A percentile compares a stretch with the other conserved stretches of the same genome.
Evolutionary conservation across 2,329 filamentous ascomycete genomes (phyloP).

Genomic region (Tolypocladium sp.): DNA sequence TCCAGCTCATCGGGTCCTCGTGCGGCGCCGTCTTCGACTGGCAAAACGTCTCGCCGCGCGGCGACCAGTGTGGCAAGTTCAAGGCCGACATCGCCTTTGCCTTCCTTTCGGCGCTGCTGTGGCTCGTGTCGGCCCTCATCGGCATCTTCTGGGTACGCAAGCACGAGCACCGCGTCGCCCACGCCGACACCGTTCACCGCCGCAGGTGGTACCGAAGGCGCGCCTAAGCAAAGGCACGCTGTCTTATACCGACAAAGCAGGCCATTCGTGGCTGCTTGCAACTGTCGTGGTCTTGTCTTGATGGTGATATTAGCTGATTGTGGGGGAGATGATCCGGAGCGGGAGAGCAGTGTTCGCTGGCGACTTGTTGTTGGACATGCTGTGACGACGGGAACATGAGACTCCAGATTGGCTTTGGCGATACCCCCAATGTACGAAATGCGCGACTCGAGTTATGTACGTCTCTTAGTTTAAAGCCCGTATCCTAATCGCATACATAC

Average conservation of each 20-base stretch:
- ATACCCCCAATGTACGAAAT: not conserved
- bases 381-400: not conserved
- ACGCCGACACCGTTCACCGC: conserved; percentile 18
- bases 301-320: not conserved
- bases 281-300: not conserved
- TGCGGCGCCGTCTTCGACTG: conserved; percentile 54
- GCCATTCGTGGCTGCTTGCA: not conserved
- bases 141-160: conserved; percentile 45
- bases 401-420: not conserved
- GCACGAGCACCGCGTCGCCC: conserved; percentile 23
- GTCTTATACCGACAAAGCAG: not conserved
- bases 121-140: conserved; percentile 56
- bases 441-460: not conserved
- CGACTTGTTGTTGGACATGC: not conserved
- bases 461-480: not conserved
- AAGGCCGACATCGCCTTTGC: conserved; percentile 63
- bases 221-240: conserved; percentile 19
- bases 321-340: not conserved
- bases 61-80: conserved; percentile 54
- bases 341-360: not conserved
- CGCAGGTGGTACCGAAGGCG: conserved; percentile 34
- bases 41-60: conserved; percentile 39
- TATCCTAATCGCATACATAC: not conserved
- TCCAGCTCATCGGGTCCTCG: conserved; percentile 30
- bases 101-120: conserved; percentile 62